Base-by-base conservation (phyloP, 352 stramenopile genomes). In the Phytophthora palmivora region DNA sequence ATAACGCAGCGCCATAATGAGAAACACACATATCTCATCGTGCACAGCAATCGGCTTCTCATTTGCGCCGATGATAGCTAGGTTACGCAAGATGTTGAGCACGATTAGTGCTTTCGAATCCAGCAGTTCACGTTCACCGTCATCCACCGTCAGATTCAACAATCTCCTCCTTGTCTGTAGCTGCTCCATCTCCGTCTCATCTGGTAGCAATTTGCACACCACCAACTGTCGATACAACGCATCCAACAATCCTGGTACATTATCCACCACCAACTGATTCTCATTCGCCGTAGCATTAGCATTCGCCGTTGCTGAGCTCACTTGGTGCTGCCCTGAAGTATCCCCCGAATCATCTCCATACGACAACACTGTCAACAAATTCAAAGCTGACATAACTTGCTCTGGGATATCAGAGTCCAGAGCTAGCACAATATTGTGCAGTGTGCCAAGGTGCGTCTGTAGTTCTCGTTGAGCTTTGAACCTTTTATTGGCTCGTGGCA, bases 51-150 rank as follows among this genome's bases (percentile, higher is more conserved):
- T 63, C 0, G 77, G 67, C 45, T 82, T 78, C 53, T 91, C 78
- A 55, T 94, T 94, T 18, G 78, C 85, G 4, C 67, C 47, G n/a
- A 92, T 68, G 70, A 92, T 85, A 4, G 81, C 79, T 36, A 92
- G 54, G 34, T 94, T 94, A 30, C 85, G 82, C 28, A 94, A 12
- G n/a, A 94, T 87, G 48, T 94, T 91, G 46, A 94, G 66, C 48
- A 94, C 55, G 28, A 86, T 53, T 24, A 91, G 54, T 0, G 72
- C 78, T 6, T 74, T 70, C 1, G 82, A 83, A 38, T 86, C 77
- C 39, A 88, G 45, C 14, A 91, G 51, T 57, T 88, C 82, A 6
- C 80, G 75, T 49, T 86, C 72, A 0, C 76, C 82, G 2, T 80
- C 55, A 16, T 73, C 63, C 9, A 72, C 50, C 11, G 56, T 69